phyloP scores from a whole-genome alignment of 108 stramenopile genomes.

The Chaetoceros muelleri region DNA sequence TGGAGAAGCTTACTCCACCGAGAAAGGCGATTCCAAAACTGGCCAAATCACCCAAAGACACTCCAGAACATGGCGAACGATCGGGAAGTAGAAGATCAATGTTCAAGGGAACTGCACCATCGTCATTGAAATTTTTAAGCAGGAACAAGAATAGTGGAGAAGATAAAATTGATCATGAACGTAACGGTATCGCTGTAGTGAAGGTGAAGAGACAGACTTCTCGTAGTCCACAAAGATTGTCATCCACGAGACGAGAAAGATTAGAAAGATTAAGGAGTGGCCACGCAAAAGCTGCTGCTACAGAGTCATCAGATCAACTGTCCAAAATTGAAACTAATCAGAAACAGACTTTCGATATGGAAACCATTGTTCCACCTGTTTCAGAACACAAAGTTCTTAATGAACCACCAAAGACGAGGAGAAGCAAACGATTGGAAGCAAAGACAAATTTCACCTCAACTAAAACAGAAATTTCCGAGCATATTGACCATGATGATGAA shows the following conservation, averaged over 20 bases:
- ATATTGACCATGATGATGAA: background rate
- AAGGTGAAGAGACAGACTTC: too few relatives aligned
- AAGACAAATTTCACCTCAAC: background rate
- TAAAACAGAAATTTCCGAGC: background rate
- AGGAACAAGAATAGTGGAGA: too few relatives aligned
- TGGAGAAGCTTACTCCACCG: background rate
- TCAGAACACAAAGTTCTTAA: background rate
- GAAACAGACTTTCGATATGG: background rate
- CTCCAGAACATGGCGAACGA: background rate
- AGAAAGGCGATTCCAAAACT: background rate
- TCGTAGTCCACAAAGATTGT: background rate
- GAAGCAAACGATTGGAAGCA: background rate
- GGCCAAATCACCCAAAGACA: background rate
- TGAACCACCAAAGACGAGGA: conserved; percentile 1
- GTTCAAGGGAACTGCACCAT: too few relatives aligned
- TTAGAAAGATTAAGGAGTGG: background rate
- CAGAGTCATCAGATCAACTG: background rate
- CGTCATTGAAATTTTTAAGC: too few relatives aligned
- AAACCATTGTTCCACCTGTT: background rate
- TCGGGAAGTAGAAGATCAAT: background rate
- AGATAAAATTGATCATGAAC: too few relatives aligned
- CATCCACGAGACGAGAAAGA: conserved; percentile 1
- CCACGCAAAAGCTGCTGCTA: background rate
- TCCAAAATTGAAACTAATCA: background rate
- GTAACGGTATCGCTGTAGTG: too few relatives aligned